Base-by-base conservation (phyloP, 257 asterid genomes). In the Capsicum rhomboideum region DNA sequence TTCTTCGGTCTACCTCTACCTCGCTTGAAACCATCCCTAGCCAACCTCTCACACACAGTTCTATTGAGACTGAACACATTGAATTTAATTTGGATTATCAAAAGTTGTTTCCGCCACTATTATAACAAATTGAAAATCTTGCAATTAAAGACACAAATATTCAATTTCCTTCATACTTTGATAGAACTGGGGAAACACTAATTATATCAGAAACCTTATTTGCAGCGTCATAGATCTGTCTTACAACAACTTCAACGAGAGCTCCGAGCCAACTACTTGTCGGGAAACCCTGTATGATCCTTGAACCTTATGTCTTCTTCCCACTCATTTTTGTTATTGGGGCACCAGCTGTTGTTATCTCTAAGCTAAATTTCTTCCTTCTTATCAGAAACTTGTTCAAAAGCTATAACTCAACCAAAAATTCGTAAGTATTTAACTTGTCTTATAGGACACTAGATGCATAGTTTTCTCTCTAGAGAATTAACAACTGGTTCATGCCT, bases 311-410 rank as follows among this genome's bases (percentile, higher is more conserved):
- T n/a, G 26, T 21, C 18, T 77, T 72, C 10, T 6, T 68, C 80
- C 61, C 14, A 18, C 59, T 74, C 16, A 44, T 46, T 74, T 72
- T 74, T 46, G 16, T 44, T 28, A 23, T 13, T 44, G 4, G 21
- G 4, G 17, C 79, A 42, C 55, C 55, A 46, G 20, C 34, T 46
- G 42, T 74, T 44, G 8, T 74, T 46, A 74, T 50, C 17, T 50
- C 44, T 18, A 53, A 7, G 59, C 67, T 10, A 29, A 34, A 49
- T 18, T 86, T 52, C 59, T 52, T 66, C 83, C 11, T 67, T 29
- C 54, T 61, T 34, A 53, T 80, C 94, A 92, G 97, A 82, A 92
- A 92, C 86, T 86, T 92, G 89, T 92, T 88, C 89, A 89, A 88
- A 89, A 88, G 92, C 91, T 89, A 69, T 80, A 85, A 72, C 18